These are phyloP conservation scores for Colletotrichum sublineola DNA, from an alignment of 2,329 filamentous ascomycete species.

Conservation along the genomic window DNA sequence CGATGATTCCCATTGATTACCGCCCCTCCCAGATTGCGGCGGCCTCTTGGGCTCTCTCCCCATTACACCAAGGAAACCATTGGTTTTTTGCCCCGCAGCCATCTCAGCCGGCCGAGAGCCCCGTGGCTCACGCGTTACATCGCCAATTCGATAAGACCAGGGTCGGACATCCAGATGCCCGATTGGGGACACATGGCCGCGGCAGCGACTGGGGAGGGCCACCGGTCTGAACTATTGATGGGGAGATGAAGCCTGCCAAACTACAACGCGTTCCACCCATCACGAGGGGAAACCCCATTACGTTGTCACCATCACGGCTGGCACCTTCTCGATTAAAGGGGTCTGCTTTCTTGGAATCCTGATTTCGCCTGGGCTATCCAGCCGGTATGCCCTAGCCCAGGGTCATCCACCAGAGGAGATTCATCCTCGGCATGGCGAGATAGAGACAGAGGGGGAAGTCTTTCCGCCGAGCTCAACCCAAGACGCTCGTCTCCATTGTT, in stretches of 20 bases:
- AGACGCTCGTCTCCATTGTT: background rate
- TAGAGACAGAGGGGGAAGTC: background rate
- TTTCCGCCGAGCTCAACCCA: background rate
- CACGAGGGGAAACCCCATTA: conserved; percentile 5
- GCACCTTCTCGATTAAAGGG: conserved; percentile 31
- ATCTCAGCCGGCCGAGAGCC: background rate
- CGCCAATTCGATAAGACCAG: conserved; percentile 7
- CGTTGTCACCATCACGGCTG: conserved; percentile 5
- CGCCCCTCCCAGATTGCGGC: too few relatives aligned
- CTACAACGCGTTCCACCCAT: conserved; percentile 17
- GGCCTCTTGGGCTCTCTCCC: background rate
- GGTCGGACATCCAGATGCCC: background rate
- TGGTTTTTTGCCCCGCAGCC: background rate
- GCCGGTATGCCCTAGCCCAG: background rate
- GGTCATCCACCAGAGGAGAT: background rate
- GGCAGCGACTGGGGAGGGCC: background rate
- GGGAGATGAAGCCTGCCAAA: conserved; percentile 3
- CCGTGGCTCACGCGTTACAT: conserved; percentile 7
- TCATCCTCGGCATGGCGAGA: background rate
- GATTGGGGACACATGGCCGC: conserved; percentile 8
- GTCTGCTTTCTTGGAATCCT: background rate
- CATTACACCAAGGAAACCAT: background rate
- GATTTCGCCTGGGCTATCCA: background rate
- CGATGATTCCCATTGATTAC: too few relatives aligned
- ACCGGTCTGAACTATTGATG: background rate